Evolutionary conservation across 805 yeast genomes (phyloP).

Genomic region (Debaryomyces prosopidis): DNA sequence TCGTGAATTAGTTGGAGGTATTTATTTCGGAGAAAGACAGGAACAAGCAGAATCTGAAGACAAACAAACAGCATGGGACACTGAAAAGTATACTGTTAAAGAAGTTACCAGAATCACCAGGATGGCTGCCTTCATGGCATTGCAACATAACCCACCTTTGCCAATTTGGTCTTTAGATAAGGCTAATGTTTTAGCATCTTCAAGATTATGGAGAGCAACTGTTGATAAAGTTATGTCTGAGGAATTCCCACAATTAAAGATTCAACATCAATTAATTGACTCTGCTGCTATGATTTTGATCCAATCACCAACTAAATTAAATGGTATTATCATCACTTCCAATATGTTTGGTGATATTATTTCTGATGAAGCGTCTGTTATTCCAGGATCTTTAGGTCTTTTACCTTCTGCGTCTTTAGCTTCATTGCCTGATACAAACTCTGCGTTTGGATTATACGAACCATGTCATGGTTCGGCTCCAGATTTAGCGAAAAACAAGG

Average conservation of each 20-base stretch:
- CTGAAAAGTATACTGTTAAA: slow-evolving; percentile 86
- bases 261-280: slow-evolving; percentile 95
- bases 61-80: slow-evolving; percentile 82
- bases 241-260: slow-evolving; percentile 86
- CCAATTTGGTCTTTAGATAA: slow-evolving; percentile 96
- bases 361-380: slow-evolving; percentile 96
- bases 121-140: slow-evolving; percentile 97
- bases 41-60: slow-evolving; percentile 78
- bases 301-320: slow-evolving; percentile 85
- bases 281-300: slow-evolving; percentile 98
- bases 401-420: slow-evolving; percentile 96
- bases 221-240: slow-evolving; percentile 79
- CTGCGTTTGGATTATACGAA: slow-evolving; percentile 94
- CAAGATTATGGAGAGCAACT: slow-evolving; percentile 94
- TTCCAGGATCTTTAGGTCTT: slow-evolving; percentile 95
- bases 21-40: slow-evolving; percentile 92
- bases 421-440: slow-evolving; percentile 92
- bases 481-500: slow-evolving; percentile 82
- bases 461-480: slow-evolving; percentile 99
- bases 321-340: slow-evolving; percentile 89
- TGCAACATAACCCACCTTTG: slow-evolving; percentile 89
- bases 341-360: slow-evolving; percentile 99
- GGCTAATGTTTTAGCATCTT: slow-evolving; percentile 95
- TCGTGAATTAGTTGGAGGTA: slow-evolving; percentile 97
- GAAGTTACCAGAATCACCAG: slow-evolving; percentile 95